These are phyloP conservation scores for Neoascochyta sp. DNA, from an alignment of 2,329 filamentous ascomycete genomes.

Conservation along the genomic window DNA sequence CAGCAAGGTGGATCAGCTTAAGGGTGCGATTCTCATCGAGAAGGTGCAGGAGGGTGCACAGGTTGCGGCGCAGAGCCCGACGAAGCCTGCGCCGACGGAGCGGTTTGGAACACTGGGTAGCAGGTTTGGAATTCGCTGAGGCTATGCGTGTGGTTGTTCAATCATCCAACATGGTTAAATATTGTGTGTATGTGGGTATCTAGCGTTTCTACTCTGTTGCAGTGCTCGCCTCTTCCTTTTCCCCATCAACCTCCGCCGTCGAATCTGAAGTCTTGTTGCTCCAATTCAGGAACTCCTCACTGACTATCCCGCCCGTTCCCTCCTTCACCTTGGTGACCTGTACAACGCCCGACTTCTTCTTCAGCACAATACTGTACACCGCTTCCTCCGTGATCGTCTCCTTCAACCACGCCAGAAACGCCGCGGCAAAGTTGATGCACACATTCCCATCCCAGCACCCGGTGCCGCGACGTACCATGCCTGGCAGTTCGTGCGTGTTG, in stretches of 20 bases:
- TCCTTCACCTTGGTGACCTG: constrained; percentile 73
- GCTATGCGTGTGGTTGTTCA: too few relatives aligned
- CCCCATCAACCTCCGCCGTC: not conserved
- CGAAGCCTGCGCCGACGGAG: constrained; percentile 26
- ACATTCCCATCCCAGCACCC: constrained; percentile 84
- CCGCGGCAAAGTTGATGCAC: constrained; percentile 84
- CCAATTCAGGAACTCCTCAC: constrained; percentile 75
- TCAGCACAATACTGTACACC: constrained; percentile 74
- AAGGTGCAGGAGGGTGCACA: constrained; percentile 53
- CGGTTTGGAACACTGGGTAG: constrained; percentile 35
- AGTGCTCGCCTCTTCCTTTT: not conserved
- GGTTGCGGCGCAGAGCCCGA: constrained; percentile 33
- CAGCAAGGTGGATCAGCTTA: constrained; percentile 84
- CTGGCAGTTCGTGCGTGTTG: constrained; percentile 73
- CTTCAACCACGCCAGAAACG: constrained; percentile 71
- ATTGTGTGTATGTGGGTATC: too few relatives aligned
- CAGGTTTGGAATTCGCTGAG: constrained; percentile 34
- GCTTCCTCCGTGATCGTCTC: constrained; percentile 62
- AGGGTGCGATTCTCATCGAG: constrained; percentile 84
- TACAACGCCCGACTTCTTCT: constrained; percentile 60
- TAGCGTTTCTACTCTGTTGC: too few relatives aligned
- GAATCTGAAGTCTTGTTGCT: too few relatives aligned
- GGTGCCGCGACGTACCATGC: constrained; percentile 65
- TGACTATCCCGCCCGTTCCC: constrained; percentile 73
- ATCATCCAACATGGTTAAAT: too few relatives aligned